Evolutionary conservation across 208 protist species (phyloP).

Genomic region (Jaenimonas drosophilae): DNA sequence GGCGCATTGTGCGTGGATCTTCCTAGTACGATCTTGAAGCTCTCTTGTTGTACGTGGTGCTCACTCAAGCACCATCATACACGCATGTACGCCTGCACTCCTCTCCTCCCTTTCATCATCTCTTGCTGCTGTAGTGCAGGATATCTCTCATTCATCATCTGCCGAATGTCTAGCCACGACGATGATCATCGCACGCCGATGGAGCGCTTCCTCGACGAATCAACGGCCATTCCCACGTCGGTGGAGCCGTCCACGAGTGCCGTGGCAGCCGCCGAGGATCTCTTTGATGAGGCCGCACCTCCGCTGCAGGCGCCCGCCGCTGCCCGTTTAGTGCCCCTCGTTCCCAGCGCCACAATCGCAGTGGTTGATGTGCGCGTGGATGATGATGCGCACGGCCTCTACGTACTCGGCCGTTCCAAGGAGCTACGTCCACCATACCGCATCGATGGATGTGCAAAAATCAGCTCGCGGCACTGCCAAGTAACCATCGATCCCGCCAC

Average conservation of each 20-base stretch:
- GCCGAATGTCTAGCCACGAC: neutral
- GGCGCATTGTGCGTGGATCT: too few species aligned
- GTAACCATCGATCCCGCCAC: conserved; percentile 50
- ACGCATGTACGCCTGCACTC: neutral
- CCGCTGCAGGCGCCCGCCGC: conserved; percentile 52
- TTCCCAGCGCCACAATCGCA: neutral
- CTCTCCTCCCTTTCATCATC: conserved; percentile 5
- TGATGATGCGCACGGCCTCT: conserved; percentile 9
- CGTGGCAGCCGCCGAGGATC: conserved; percentile 23
- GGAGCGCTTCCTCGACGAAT: too few species aligned
- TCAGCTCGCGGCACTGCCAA: conserved; percentile 69
- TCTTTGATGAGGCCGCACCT: conserved; percentile 70
- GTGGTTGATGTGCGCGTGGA: conserved; percentile 39
- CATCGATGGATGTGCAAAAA: conserved; percentile 26
- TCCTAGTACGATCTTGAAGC: too few species aligned
- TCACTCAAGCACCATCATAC: neutral
- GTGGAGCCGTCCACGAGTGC: too few species aligned
- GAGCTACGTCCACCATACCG: conserved; percentile 48
- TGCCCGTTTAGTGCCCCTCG: conserved; percentile 52
- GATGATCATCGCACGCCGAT: conserved; percentile 9
- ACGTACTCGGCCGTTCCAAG: conserved; percentile 60
- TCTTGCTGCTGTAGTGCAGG: neutral
- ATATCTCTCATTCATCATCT: neutral
- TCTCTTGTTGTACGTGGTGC: neutral
- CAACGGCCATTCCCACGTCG: too few species aligned